Evolutionary conservation across 2,329 filamentous ascomycete species (phyloP), one percentile per base, ranked within the genome.

Genomic region (Colletotrichum sp.): DNA sequence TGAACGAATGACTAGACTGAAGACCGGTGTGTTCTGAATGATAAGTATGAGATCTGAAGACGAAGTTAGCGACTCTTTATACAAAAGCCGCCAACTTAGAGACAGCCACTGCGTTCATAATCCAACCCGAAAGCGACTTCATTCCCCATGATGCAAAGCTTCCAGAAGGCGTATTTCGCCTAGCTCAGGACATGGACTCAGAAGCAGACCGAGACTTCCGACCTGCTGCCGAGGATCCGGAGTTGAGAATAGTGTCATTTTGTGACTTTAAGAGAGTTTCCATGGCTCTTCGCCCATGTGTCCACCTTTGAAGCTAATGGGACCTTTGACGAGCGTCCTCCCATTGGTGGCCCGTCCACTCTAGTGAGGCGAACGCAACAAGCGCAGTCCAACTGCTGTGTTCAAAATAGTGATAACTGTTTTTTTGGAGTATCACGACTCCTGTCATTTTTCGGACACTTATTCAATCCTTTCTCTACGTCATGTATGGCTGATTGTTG

Each of bases 381-480:
- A n/a, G 1, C 1, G 18, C 0, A 48, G 18, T 4, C 39, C 1
- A 48, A n/a, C 7, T 7, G 39, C 39, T 1, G 39, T n/a, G 18
- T 43, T 5, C 39, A 6, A 43, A 8, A 3, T 1, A 18, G 7
- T 39, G 36, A 8, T 8, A 39, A 39, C 15, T 16, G 15, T 39
- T 39, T 39, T 8, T 7, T 5, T 18, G 36, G 36, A 39, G 36
- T 43, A 18, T 43, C 18, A n/a, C 9, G 39, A 3, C 8, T n/a
- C 3, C 5, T 43, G 39, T 8, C 18, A 43, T 43, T 8, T 43
- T 8, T 39, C 15, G 4, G 15, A 18, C 36, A 18, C 1, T 18
- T 18, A 18, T 18, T 9, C 36, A 16, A 43, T 43, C 16, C 16
- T 43, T 9, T 43, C 15, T 18, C 36, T 43, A 5, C 36, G 15